A percentile compares a stretch with the other conserved stretches of the same genome.
phyloP scores from a whole-genome alignment of 176 grass and related monocot genomes.

The Eragrostis curvula region DNA sequence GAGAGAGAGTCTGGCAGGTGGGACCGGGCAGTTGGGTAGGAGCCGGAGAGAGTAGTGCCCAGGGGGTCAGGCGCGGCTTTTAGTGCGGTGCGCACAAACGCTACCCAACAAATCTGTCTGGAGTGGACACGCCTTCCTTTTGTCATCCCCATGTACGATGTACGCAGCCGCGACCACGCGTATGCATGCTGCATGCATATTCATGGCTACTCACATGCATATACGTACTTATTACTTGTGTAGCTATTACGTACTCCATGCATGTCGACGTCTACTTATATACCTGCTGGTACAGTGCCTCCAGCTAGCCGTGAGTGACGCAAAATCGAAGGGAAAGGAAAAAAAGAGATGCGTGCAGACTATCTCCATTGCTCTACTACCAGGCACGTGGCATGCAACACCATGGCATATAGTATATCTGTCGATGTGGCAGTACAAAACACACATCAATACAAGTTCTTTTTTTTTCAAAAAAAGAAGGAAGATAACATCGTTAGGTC shows the following conservation, averaged over 20 bases:
- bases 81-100: conserved; percentile 19
- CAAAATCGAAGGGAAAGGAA: no score
- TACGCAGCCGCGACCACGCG: neutral
- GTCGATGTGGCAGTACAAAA: no score
- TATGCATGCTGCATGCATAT: neutral
- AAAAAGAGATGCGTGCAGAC: no score
- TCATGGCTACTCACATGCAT: neutral
- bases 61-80: neutral
- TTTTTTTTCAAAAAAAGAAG: no score
- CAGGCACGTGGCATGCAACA: no score
- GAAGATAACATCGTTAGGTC: no score
- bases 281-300: neutral
- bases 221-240: no score
- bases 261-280: neutral
- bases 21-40: neutral
- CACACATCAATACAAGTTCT: no score
- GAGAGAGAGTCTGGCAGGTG: neutral
- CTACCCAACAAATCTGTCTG: conserved; percentile 7
- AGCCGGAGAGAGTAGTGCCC: conserved; percentile 38
- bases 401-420: no score
- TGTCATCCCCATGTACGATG: neutral
- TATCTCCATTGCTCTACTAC: no score
- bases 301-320: no score
- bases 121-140: neutral
- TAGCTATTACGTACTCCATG: no score